Conservation (phyloP, 306 rosid species). For the Lagenaria siceraria region DNA sequence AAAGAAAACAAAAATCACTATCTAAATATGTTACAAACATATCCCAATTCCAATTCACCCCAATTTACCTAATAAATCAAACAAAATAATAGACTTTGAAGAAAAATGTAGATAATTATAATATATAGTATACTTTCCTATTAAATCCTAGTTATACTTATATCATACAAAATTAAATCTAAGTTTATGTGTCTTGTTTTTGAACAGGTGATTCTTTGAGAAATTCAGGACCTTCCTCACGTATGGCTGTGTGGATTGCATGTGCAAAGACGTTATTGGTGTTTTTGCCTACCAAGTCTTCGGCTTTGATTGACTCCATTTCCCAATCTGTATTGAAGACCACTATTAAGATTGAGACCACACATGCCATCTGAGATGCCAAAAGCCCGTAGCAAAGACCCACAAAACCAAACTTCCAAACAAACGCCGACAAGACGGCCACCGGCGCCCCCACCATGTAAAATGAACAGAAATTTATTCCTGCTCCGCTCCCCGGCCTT, state of each 20-base stretch:
- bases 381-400: constrained; percentile 58
- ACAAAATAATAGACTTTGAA: not conserved
- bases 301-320: constrained; percentile 41
- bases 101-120: not conserved
- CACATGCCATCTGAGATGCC: constrained; percentile 54
- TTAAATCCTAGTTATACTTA: not conserved
- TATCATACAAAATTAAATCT: not conserved
- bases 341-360: constrained; percentile 34
- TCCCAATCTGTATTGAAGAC: constrained; percentile 56
- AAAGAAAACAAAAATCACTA: not conserved
- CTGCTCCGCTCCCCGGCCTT: constrained; percentile 55
- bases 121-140: not conserved
- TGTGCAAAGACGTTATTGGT: not conserved
- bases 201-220: constrained; percentile 7
- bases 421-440: constrained; percentile 37
- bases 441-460: constrained; percentile 65
- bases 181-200: not conserved
- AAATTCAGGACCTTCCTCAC: constrained; percentile 1
- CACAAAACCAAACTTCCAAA: constrained; percentile 39
- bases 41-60: not conserved
- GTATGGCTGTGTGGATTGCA: constrained; percentile 1
- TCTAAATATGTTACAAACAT: not conserved
- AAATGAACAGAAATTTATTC: constrained; percentile 42
- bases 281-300: constrained; percentile 37
- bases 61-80: not conserved